A percentile compares a stretch with the other conserved stretches of the same genome.
Evolutionary conservation across 345 rosid species (phyloP).

Genomic region (Eucalyptus brandiana): DNA sequence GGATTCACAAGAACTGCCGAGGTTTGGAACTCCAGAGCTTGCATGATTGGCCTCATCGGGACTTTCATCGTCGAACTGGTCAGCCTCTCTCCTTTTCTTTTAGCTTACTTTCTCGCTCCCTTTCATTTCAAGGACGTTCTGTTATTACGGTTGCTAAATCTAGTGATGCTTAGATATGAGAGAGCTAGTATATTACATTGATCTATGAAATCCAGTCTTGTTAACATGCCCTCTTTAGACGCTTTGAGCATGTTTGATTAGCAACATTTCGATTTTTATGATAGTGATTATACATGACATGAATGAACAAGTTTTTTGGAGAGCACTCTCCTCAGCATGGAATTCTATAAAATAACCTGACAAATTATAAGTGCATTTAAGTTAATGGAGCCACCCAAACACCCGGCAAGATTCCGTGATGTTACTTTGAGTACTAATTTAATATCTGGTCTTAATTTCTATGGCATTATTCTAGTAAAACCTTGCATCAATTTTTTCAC

Average conservation of each 20-base stretch:
- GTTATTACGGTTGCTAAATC: no score
- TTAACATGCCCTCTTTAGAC: not conserved
- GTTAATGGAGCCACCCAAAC: not conserved
- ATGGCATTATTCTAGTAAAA: not conserved
- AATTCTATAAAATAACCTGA: not conserved
- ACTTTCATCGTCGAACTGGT: conserved; percentile 67
- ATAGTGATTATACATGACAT: no score
- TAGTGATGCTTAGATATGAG: not conserved
- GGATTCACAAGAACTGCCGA: conserved; percentile 81
- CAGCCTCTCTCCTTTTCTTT: not conserved
- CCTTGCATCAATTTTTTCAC: not conserved
- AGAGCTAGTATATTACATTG: not conserved
- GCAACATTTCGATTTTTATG: no score
- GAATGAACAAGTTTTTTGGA: not conserved
- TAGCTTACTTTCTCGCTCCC: not conserved
- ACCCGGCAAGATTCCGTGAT: not conserved
- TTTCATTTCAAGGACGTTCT: not conserved
- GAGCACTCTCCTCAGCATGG: not conserved
- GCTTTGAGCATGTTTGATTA: not conserved
- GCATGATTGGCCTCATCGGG: conserved; percentile 81
- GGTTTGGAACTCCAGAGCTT: conserved; percentile 90
- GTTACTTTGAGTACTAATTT: not conserved
- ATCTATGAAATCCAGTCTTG: not conserved
- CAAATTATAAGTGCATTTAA: not conserved
- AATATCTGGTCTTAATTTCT: not conserved